Conservation (phyloP, 2,329 filamentous ascomycete genomes). For the Aspergillus sp. region DNA sequence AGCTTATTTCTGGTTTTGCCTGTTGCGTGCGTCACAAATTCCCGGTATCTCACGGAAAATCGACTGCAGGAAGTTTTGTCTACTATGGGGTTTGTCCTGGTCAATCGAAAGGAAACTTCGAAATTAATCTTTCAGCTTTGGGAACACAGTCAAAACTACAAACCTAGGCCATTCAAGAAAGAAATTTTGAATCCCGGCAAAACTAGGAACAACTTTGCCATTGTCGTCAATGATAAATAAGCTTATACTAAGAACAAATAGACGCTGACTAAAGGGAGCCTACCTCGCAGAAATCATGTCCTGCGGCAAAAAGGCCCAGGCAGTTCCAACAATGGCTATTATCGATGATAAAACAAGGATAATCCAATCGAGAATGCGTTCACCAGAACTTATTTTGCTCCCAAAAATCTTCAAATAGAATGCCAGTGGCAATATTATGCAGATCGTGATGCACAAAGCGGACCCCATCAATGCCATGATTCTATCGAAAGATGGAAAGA, state of each 20-base stretch:
- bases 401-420: slow-evolving; percentile 91
- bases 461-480: slow-evolving; percentile 91
- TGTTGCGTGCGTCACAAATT: slow-evolving; percentile 82
- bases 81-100: slow-evolving; percentile 65
- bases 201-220: slow-evolving; percentile 84
- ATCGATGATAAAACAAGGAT: slow-evolving; percentile 65
- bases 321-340: slow-evolving; percentile 72
- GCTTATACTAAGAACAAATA: not conserved
- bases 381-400: slow-evolving; percentile 58
- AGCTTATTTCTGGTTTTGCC: slow-evolving; percentile 86
- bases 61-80: slow-evolving; percentile 69
- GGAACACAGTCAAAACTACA: slow-evolving; percentile 43
- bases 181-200: slow-evolving; percentile 70
- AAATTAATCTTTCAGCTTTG: slow-evolving; percentile 92
- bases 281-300: slow-evolving; percentile 56
- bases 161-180: slow-evolving; percentile 56
- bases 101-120: slow-evolving; percentile 66
- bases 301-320: slow-evolving; percentile 84
- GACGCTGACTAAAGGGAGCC: not conserved
- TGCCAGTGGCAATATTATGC: slow-evolving; percentile 79
- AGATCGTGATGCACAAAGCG: slow-evolving; percentile 88
- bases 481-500: slow-evolving; percentile 75
- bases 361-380: slow-evolving; percentile 63
- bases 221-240: slow-evolving; percentile 52
- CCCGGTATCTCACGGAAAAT: slow-evolving; percentile 75